Percentiles rank a stretch among this genome's conserved stretches.
Conservation (phyloP, 768 basidiomycete genomes). For the Hemileccinum rubropunctum region DNA sequence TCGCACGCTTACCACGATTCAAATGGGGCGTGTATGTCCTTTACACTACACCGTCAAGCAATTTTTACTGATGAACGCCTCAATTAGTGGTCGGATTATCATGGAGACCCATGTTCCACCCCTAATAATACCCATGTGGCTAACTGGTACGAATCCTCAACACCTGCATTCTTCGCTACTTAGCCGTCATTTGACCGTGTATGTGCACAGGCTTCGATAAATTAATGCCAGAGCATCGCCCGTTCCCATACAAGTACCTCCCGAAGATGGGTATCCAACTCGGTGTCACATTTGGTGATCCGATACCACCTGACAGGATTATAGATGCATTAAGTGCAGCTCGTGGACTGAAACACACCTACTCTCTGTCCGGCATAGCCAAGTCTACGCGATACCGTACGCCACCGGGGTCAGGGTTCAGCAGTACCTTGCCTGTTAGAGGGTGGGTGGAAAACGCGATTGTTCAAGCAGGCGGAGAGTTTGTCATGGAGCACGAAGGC, state of each 20-base stretch:
- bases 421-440: not conserved
- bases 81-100: slow-evolving; percentile 72
- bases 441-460: slow-evolving; percentile 16
- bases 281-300: slow-evolving; percentile 78
- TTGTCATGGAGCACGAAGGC: slow-evolving; percentile 5
- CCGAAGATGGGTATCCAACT: slow-evolving; percentile 62
- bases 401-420: not conserved
- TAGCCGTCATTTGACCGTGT: not conserved
- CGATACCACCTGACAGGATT: slow-evolving; percentile 49
- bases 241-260: slow-evolving; percentile 69
- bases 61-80: not conserved
- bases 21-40: slow-evolving; percentile 92
- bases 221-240: slow-evolving; percentile 85
- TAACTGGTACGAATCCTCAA: slow-evolving; percentile 54
- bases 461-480: slow-evolving; percentile 3
- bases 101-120: slow-evolving; percentile 69
- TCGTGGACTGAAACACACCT: not conserved
- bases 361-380: not conserved
- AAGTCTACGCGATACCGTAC: not conserved
- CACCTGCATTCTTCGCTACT: not conserved
- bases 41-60: not conserved
- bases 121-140: slow-evolving; percentile 89
- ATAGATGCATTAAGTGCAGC: slow-evolving; percentile 16
- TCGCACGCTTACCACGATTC: slow-evolving; percentile 63
- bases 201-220: slow-evolving; percentile 65